Base-by-base conservation (phyloP, 768 basidiomycete genomes). In the Rhodosporidiobolus sp. region DNA sequence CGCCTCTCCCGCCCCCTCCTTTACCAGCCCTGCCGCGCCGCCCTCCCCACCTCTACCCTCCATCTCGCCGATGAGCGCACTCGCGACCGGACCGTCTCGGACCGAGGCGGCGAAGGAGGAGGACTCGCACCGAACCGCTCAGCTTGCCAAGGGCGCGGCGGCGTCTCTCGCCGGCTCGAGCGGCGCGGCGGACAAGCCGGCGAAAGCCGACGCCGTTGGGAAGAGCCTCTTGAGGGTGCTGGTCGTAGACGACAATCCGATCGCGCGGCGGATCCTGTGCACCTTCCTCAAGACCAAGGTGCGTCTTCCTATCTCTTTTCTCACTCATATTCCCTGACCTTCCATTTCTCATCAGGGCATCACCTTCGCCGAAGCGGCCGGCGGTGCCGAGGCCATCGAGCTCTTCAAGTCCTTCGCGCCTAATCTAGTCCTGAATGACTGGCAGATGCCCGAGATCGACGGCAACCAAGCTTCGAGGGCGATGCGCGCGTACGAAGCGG, bases 201-300 rank as follows among this genome's bases (percentile, higher is more conserved):
- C 19, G 9, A 6, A 22, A 7, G 24, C 45, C 17, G 45, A 46
- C 19, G 46, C 11, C 22, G 22, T 30, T n/a, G 26, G 45, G 38
- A 43, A 48, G 46, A 48, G 46, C 17, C 17, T 4, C 4, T 5
- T 48, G 17, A 48, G 20, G 4, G 19, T 30, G 45, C 64, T 65
- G 54, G 46, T 65, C 43, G 54, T 65, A 11, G 64, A 65, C 46
- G 64, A 65, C 55, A 65, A 65, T 45, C 22, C 28, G 12, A 46
- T 65, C 54, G 64, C 64, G 3, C 43, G 64, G 11, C 53, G 64
- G 9, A 30, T 65, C 22, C 46, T 56, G 11, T 8, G 4, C 43
- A 65, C 64, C 16, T 65, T 14, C n/a, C 55, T 56, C 45, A 55
- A 49, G 46, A 56, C 53, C 8, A 56, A 43, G 34, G 53, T 54